phyloP scores from a whole-genome alignment of 148 eudicot species.

The Polygonum aviculare region DNA sequence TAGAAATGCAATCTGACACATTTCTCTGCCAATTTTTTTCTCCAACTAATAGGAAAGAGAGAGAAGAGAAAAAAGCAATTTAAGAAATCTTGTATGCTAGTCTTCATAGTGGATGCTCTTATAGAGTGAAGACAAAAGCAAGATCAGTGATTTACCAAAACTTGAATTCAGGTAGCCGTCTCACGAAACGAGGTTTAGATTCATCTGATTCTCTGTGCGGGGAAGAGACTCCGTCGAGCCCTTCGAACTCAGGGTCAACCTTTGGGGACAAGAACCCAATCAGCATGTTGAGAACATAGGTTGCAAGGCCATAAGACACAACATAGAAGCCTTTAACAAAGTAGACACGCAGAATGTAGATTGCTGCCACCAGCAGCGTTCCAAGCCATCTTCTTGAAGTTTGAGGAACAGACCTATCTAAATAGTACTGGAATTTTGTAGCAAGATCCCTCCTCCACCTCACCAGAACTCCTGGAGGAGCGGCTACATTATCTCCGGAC shows the following conservation, averaged over 20 bases:
- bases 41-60: no score
- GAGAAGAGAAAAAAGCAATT: no score
- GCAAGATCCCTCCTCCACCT: slow-evolving; percentile 41
- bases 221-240: slow-evolving; percentile 40
- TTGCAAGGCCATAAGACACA: slow-evolving; percentile 62
- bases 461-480: slow-evolving; percentile 11
- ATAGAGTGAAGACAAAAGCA: neutral
- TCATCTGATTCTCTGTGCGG: slow-evolving; percentile 55
- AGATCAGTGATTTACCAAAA: slow-evolving; percentile 41
- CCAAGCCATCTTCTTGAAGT: slow-evolving; percentile 53
- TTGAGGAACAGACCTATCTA: slow-evolving; percentile 58
- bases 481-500: slow-evolving; percentile 8
- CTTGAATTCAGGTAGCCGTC: slow-evolving; percentile 73
- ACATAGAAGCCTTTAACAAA: slow-evolving; percentile 58
- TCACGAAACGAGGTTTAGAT: slow-evolving; percentile 51
- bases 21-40: no score
- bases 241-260: slow-evolving; percentile 69
- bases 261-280: slow-evolving; percentile 80
- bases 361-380: slow-evolving; percentile 32
- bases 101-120: no score
- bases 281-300: slow-evolving; percentile 59
- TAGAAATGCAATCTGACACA: no score
- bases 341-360: slow-evolving; percentile 48
- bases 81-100: no score
- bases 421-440: slow-evolving; percentile 34